Evolutionary conservation across 2,329 filamentous ascomycete genomes (phyloP), one percentile per base, ranked within the genome.

Genomic region (Bipolaris sorokiniana): DNA sequence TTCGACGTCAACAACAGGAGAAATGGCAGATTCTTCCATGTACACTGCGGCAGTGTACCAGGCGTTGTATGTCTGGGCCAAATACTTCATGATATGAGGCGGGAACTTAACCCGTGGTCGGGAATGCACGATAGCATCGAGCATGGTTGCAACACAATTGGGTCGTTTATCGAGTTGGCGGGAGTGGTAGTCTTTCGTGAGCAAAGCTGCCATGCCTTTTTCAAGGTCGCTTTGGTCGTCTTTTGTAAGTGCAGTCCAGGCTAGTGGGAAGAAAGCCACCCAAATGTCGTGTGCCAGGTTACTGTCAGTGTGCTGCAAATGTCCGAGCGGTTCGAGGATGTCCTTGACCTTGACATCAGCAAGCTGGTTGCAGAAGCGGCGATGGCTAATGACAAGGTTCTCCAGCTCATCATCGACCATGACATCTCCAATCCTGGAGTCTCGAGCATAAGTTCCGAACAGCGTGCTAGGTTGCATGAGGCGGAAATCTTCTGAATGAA

Each of bases 31-130:
- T 56, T 96, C 92, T 76, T 99, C 95, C 61, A 99, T 86, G 68
- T 95, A 93, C 13, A 90, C 88, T 20, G 96, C 84, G 13, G 91
- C 91, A n/a, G 92, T 93, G 73, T 99, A 99, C 96, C 95, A 99
- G 0, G 90, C 91, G 76, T 97, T 93, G 73, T 96, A 99, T 0
- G 92, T 97, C 75, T 91, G 91, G 18, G 92, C 94, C 54, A 96
- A 85, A 67, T 93, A 98, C 73, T 99, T 99, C 79, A 99, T 87
- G 36, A 98, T 92, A 71, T 99, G 95, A 0, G 95, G 92, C 6
- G 95, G 95, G 48, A 99, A 88, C 77, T 95, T 96, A 78, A 95
- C 96, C 20, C 91, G 86, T 0, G 95, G 94, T 79, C 85, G 90
- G 1, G 93, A 88, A 69, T 89, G 90, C 13, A 93, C 91, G 34